Conservation (phyloP, 805 yeast genomes). For the Tanozyma kutaoensis region DNA sequence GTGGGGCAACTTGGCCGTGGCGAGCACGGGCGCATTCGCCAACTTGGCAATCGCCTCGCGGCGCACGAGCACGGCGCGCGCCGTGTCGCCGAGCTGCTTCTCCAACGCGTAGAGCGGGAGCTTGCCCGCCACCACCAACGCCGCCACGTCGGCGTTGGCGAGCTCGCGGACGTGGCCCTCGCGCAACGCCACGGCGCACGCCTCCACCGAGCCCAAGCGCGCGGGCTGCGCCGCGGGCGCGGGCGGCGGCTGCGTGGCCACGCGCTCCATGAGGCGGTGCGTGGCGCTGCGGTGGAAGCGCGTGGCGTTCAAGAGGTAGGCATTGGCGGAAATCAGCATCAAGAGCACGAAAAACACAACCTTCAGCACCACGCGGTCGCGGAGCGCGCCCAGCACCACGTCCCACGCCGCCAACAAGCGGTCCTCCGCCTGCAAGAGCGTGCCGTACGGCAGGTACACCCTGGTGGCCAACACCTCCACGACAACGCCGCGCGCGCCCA, state of each 20-base stretch:
- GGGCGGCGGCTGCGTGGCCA: too few species aligned
- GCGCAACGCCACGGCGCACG: conserved; percentile 28
- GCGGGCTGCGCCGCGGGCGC: too few species aligned
- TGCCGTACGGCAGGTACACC: conserved; percentile 44
- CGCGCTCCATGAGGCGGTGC: conserved; percentile 19
- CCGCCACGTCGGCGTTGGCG: conserved; percentile 58
- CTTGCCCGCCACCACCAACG: conserved; percentile 60
- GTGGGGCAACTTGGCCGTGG: conserved; percentile 64
- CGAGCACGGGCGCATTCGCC: conserved; percentile 72
- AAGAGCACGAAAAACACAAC: conserved; percentile 60
- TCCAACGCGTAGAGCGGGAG: conserved; percentile 90
- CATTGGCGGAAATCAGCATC: conserved; percentile 66
- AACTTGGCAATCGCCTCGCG: conserved; percentile 81
- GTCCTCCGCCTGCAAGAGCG: conserved; percentile 51
- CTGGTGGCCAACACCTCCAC: conserved; percentile 46
- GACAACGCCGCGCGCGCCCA: conserved; percentile 34
- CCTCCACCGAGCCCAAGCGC: too few species aligned
- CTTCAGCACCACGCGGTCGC: conserved; percentile 73
- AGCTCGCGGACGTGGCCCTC: conserved; percentile 60
- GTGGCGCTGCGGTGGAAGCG: conserved; percentile 42
- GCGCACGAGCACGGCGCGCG: conserved; percentile 89
- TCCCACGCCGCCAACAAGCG: conserved; percentile 35
- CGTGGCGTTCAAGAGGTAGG: conserved; percentile 80
- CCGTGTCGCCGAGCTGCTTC: conserved; percentile 75
- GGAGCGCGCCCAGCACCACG: conserved; percentile 51